Conservation (phyloP, 1,139 yeast genomes). For the Zygoascus hellenicus region DNA sequence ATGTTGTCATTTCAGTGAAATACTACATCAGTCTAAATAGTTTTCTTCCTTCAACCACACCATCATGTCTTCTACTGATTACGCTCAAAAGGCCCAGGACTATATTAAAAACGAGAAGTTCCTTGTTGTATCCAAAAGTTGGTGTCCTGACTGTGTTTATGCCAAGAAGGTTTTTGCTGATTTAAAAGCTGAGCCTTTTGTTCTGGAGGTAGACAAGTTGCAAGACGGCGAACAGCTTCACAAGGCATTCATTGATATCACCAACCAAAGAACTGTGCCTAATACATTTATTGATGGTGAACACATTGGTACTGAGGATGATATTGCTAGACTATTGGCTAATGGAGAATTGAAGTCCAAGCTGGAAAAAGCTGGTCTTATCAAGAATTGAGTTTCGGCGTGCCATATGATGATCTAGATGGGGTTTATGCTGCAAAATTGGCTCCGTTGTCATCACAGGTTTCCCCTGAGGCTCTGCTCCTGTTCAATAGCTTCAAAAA, state of each 20-base stretch:
- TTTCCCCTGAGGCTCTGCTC: constrained; percentile 38
- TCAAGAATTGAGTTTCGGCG: constrained; percentile 2
- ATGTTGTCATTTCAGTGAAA: too few species aligned
- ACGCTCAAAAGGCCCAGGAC: constrained; percentile 36
- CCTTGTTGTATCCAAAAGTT: constrained; percentile 59
- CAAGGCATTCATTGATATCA: constrained; percentile 51
- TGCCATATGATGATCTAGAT: not conserved
- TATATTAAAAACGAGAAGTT: constrained; percentile 44
- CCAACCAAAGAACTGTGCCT: constrained; percentile 69
- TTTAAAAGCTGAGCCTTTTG: constrained; percentile 47
- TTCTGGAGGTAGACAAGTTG: constrained; percentile 57
- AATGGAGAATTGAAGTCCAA: constrained; percentile 27
- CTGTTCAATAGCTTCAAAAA: constrained; percentile 73
- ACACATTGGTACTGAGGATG: constrained; percentile 31
- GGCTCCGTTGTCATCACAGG: constrained; percentile 17
- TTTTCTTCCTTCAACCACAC: not conserved
- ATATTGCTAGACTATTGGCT: constrained; percentile 22
- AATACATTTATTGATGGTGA: constrained; percentile 61
- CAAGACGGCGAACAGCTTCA: constrained; percentile 54
- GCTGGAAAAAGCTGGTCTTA: constrained; percentile 20
- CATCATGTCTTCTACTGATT: constrained; percentile 3
- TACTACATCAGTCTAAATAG: too few species aligned
- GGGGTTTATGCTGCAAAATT: not conserved
- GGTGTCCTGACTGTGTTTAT: constrained; percentile 77
- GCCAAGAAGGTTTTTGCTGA: constrained; percentile 50